Evolutionary conservation across 2,329 filamentous ascomycete genomes (phyloP).

Genomic region (Thielaviopsis punctulata): DNA sequence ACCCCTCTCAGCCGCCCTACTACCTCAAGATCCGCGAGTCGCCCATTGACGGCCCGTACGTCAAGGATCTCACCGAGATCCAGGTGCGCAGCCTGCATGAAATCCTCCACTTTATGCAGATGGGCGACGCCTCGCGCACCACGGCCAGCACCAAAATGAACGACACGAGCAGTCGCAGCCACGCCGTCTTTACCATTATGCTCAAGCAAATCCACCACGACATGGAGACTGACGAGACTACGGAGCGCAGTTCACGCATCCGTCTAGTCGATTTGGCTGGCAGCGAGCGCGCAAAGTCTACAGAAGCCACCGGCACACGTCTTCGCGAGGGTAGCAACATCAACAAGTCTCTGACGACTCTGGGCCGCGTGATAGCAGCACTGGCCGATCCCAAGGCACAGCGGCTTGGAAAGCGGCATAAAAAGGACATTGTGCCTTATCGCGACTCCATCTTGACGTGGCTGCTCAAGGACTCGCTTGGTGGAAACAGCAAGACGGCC

Average conservation of each 20-base stretch:
- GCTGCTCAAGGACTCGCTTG: constrained; percentile 88
- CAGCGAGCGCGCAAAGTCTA: constrained; percentile 86
- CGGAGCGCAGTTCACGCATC: constrained; percentile 84
- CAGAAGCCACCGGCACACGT: constrained; percentile 80
- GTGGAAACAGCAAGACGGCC: constrained; percentile 93
- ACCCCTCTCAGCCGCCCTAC: constrained; percentile 55
- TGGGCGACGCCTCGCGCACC: constrained; percentile 74
- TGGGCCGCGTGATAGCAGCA: constrained; percentile 89
- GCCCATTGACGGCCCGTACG: constrained; percentile 85
- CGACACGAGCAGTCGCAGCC: constrained; percentile 88
- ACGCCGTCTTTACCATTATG: constrained; percentile 95
- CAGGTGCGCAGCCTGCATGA: constrained; percentile 76
- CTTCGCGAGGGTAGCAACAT: constrained; percentile 93
- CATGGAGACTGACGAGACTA: constrained; percentile 92
- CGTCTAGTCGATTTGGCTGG: constrained; percentile 88
- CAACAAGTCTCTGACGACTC: constrained; percentile 93
- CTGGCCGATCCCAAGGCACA: constrained; percentile 45
- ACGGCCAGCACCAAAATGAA: constrained; percentile 97
- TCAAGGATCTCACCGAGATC: constrained; percentile 89
- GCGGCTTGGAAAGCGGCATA: constrained; percentile 31
- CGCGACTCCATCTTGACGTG: constrained; percentile 70
- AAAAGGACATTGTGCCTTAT: constrained; percentile 61
- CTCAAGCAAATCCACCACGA: constrained; percentile 97
- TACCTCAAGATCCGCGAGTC: constrained; percentile 97
- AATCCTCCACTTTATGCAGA: constrained; percentile 78